Percentiles rank a stretch among this genome's conserved stretches.
Conservation (phyloP, 2,329 filamentous ascomycete genomes). For the Penicillium sp. region DNA sequence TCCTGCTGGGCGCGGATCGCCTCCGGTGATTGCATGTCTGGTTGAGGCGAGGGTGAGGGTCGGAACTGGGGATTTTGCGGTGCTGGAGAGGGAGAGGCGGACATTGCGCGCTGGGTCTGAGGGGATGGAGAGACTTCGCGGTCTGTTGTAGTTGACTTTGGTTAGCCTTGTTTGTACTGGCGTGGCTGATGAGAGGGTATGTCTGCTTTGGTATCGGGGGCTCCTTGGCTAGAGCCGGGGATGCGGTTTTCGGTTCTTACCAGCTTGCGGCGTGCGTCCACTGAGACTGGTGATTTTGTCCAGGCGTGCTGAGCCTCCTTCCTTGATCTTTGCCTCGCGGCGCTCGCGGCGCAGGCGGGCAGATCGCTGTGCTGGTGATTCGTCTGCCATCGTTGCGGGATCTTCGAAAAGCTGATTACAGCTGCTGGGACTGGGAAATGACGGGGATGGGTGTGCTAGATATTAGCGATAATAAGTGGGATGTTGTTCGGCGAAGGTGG, state of each 20-base stretch:
- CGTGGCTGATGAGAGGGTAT: not conserved
- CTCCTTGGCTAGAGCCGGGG: not conserved
- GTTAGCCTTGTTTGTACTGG: constrained; percentile 7
- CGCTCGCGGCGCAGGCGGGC: constrained; percentile 56
- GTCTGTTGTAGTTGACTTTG: constrained; percentile 10
- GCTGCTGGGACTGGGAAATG: no score
- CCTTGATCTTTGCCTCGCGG: constrained; percentile 54
- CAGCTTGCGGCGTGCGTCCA: constrained; percentile 40
- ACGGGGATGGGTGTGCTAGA: not conserved
- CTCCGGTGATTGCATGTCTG: constrained; percentile 26
- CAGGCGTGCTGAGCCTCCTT: constrained; percentile 50
- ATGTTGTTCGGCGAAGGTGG: not conserved
- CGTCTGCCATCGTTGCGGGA: constrained; percentile 30
- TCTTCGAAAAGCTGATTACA: not conserved
- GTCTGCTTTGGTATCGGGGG: not conserved
- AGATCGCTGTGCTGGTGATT: constrained; percentile 43
- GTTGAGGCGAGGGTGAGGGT: constrained; percentile 13
- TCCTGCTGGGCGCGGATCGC: constrained; percentile 36
- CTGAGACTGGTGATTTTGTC: constrained; percentile 55
- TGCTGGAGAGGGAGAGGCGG: constrained; percentile 24
- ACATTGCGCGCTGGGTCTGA: constrained; percentile 9
- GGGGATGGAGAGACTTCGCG: constrained; percentile 19
- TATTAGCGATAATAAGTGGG: not conserved
- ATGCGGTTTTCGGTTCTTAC: constrained; percentile 19
- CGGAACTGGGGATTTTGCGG: constrained; percentile 19